A percentile compares a stretch with the other conserved stretches of the same genome.
Conservation (phyloP, 2,329 filamentous ascomycete genomes). For the Colletotrichum neosansevieriae region DNA sequence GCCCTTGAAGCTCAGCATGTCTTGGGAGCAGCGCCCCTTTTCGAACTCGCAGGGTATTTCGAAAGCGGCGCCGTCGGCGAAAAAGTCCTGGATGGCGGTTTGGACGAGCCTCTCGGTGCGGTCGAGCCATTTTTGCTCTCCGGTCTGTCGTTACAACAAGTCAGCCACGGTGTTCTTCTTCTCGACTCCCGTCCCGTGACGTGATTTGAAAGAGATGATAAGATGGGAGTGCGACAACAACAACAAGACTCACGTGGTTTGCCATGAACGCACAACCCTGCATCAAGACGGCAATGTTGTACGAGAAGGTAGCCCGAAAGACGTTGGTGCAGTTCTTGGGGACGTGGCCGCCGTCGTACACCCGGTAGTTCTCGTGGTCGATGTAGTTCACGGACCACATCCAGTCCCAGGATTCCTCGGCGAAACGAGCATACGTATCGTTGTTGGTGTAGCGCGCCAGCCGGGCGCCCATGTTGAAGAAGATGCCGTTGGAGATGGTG, state of each 20-base stretch:
- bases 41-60: slow-evolving; percentile 74
- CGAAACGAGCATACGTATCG: slow-evolving; percentile 73
- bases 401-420: slow-evolving; percentile 74
- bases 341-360: slow-evolving; percentile 69
- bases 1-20: slow-evolving; percentile 81
- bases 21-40: slow-evolving; percentile 71
- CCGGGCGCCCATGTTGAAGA: slow-evolving; percentile 76
- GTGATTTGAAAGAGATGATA: no score
- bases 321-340: slow-evolving; percentile 64
- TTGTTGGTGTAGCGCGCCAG: slow-evolving; percentile 79
- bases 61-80: slow-evolving; percentile 67
- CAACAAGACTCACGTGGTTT: slow-evolving; percentile 57
- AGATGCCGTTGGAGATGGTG: slow-evolving; percentile 70
- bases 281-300: slow-evolving; percentile 66
- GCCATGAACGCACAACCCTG: slow-evolving; percentile 70
- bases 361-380: slow-evolving; percentile 64
- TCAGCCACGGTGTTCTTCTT: slow-evolving; percentile 38
- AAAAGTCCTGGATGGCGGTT: slow-evolving; percentile 60
- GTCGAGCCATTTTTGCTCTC: slow-evolving; percentile 61
- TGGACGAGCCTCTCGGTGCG: slow-evolving; percentile 65
- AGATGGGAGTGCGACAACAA: no score
- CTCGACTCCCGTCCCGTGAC: no score
- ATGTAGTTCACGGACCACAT: slow-evolving; percentile 62
- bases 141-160: slow-evolving; percentile 30
- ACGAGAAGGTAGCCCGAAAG: slow-evolving; percentile 66